phyloP scores from a whole-genome alignment of 192 early-diverging fungal genomes.

The Lunasporangiospora selenospora region DNA sequence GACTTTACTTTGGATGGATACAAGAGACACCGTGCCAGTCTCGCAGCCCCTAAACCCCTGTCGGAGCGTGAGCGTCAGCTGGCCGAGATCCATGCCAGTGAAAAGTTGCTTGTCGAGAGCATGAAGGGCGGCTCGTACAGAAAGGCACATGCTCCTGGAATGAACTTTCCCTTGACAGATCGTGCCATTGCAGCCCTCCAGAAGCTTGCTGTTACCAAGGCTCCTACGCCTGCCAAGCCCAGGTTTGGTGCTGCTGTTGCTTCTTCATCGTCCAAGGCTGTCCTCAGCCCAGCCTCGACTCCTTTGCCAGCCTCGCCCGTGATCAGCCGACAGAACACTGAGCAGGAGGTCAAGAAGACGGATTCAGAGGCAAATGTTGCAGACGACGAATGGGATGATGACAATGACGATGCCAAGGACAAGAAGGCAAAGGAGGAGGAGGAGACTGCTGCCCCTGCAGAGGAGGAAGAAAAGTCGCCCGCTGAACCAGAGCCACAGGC shows the following conservation, averaged over 20 bases:
- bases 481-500: constrained; percentile 4
- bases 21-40: constrained; percentile 62
- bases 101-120: constrained; percentile 45
- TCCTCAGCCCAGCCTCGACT: constrained; percentile 35
- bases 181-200: constrained; percentile 66
- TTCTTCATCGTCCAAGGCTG: constrained; percentile 17
- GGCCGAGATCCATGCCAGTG: constrained; percentile 67
- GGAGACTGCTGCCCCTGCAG: neutral
- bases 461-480: constrained; percentile 2
- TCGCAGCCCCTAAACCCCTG: constrained; percentile 76
- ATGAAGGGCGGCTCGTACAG: constrained; percentile 64
- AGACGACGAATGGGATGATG: constrained; percentile 45
- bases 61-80: constrained; percentile 87
- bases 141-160: constrained; percentile 69
- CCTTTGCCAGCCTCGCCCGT: constrained; percentile 38
- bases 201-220: constrained; percentile 51
- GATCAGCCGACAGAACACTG: constrained; percentile 13
- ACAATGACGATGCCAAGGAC: neutral
- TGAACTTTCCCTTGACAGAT: constrained; percentile 67
- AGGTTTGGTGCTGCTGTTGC: constrained; percentile 1
- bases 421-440: constrained; percentile 13
- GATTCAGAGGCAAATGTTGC: constrained; percentile 5
- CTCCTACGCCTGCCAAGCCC: neutral
- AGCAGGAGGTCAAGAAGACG: constrained; percentile 1
- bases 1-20: constrained; percentile 76